A percentile compares a stretch with the other conserved stretches of the same genome.
Conservation (phyloP, 371 early-diverging fungal genomes). For the Nematocida sp. region DNA sequence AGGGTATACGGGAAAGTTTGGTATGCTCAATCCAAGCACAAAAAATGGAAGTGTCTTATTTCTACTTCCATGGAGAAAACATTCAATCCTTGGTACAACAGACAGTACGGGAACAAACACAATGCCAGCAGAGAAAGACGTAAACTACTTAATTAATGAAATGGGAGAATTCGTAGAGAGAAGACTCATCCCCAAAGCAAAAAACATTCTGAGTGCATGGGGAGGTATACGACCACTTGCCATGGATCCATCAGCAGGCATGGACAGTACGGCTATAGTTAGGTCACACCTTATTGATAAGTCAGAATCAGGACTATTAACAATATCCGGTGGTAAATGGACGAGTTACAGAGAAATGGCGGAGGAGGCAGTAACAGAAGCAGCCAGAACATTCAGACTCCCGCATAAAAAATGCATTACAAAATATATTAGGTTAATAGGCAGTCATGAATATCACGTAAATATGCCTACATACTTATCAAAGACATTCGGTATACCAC, state of each 20-base stretch:
- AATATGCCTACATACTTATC: slow-evolving; percentile 83
- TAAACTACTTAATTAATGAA: slow-evolving; percentile 88
- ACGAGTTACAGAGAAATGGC: slow-evolving; percentile 98
- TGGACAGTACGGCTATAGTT: slow-evolving; percentile 83
- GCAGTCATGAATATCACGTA: slow-evolving; percentile 79
- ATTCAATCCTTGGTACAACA: slow-evolving; percentile 93
- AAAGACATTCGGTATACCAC: slow-evolving; percentile 84
- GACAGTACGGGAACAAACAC: slow-evolving; percentile 74
- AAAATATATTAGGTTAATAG: slow-evolving; percentile 77
- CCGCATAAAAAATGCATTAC: slow-evolving; percentile 73
- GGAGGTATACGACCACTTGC: slow-evolving; percentile 94
- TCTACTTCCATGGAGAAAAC: slow-evolving; percentile 95
- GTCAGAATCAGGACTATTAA: slow-evolving; percentile 78
- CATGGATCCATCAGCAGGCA: slow-evolving; percentile 78
- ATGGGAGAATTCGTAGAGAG: slow-evolving; percentile 80
- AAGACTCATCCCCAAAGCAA: slow-evolving; percentile 83
- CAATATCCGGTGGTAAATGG: slow-evolving; percentile 99
- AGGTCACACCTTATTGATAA: slow-evolving; percentile 90
- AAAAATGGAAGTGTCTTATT: slow-evolving; percentile 94
- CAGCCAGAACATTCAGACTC: slow-evolving; percentile 75
- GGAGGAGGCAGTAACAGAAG: slow-evolving; percentile 85
- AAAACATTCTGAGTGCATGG: slow-evolving; percentile 93
- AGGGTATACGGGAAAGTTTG: slow-evolving; percentile 90
- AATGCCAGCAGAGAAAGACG: slow-evolving; percentile 79
- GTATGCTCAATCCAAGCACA: slow-evolving; percentile 90